Evolutionary conservation across 768 basidiomycete species (phyloP), one percentile per base, ranked within the genome.

Genomic region (Auriculariales sp.): DNA sequence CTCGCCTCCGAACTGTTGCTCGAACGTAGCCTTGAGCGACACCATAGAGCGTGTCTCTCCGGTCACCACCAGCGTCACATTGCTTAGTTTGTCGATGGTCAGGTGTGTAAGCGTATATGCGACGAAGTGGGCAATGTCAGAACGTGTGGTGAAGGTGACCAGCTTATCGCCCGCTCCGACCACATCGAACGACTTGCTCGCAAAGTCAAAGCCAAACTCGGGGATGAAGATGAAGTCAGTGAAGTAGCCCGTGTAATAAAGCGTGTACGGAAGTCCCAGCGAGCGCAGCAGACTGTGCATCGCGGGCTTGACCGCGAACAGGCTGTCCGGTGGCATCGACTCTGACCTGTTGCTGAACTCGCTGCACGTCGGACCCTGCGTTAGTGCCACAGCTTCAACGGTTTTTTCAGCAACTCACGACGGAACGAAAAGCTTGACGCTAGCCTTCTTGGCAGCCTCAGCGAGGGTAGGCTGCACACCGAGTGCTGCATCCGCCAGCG

Each of bases 351-450:
- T 32, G 15, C 31, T 15, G 31, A 32, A 32, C 15, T 32, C 31
- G 7, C 31, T 32, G 31, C 7, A 32, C 15, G n/a, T n/a, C n/a
- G n/a, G n/a, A 32, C 31, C 31, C 31, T 9, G 31, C 7, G 31
- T 32, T 15, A 32, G 31, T 32, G 7, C 15, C 15, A 15, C 31
- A 7, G 31, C 7, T 9, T 9, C 31, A 15, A 32, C 15, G 31
- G 15, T 9, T 7, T 15, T 7, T 9, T 15, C 7, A 32, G 31
- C 31, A 32, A 32, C 31, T 7, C 15, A 32, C 27, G 29, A 9
- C 2, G 54, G 54, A 3, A 55, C 49, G 44, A 55, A 55, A 3
- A 52, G 47, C 47, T 50, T 44, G 15, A 52, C 54, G 27, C 54
- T 49, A 3, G 46, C 54, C n/a, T 36, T 27, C 27, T 48, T 52